These are phyloP conservation scores for Panaeolus cyanescens DNA, from an alignment of 768 basidiomycete species.

Conservation along the genomic window DNA sequence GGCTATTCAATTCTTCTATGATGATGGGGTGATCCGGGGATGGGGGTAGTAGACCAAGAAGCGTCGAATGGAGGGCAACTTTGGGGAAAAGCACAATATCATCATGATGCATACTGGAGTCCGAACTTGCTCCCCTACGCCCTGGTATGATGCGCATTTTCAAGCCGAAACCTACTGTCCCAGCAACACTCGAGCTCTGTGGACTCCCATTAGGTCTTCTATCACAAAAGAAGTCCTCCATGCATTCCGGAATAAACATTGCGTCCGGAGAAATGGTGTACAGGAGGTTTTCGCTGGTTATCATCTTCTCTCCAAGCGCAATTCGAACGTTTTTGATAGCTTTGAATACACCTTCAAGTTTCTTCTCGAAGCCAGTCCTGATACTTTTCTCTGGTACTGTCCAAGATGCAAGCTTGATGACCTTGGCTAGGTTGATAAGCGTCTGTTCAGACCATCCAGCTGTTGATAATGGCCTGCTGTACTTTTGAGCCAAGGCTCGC, in stretches of 20 bases:
- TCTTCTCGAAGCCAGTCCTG: constrained; percentile 18
- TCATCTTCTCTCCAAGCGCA: constrained; percentile 27
- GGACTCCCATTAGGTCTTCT: too few relatives aligned
- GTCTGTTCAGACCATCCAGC: constrained; percentile 15
- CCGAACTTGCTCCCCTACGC: too few relatives aligned
- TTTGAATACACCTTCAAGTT: constrained; percentile 27
- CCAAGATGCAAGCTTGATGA: constrained; percentile 19
- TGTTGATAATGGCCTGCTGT: constrained; percentile 19
- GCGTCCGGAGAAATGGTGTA: constrained; percentile 6
- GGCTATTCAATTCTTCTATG: too few relatives aligned
- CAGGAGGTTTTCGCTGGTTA: constrained; percentile 24
- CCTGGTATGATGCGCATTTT: too few relatives aligned
- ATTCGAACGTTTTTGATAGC: constrained; percentile 24
- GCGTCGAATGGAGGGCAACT: too few relatives aligned
- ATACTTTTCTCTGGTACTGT: constrained; percentile 6
- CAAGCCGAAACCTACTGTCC: too few relatives aligned
- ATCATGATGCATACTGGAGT: too few relatives aligned
- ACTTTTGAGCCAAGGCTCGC: constrained; percentile 21
- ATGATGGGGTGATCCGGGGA: too few relatives aligned
- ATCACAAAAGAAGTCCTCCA: constrained; percentile 30
- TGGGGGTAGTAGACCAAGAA: too few relatives aligned
- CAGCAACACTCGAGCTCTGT: too few relatives aligned
- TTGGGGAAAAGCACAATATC: too few relatives aligned
- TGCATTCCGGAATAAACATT: constrained; percentile 12
- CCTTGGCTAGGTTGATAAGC: background rate